A percentile compares a stretch with the other conserved stretches of the same genome.
These are phyloP conservation scores for Coniferiporia weirii DNA, from an alignment of 1,284 basidiomycete species.

Conservation along the genomic window DNA sequence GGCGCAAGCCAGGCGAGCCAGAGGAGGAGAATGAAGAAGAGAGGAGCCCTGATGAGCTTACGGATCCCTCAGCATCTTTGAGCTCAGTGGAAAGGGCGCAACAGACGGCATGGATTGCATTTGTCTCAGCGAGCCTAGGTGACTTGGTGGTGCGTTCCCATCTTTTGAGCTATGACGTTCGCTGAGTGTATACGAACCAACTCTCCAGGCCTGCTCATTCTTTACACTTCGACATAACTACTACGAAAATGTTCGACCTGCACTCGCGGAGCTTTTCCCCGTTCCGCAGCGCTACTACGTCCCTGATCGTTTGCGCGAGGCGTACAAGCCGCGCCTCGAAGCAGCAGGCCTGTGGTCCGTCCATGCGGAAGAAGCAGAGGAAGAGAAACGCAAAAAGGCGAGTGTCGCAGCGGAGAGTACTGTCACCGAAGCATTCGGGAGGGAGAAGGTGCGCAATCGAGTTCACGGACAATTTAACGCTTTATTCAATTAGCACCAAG, in stretches of 20 bases:
- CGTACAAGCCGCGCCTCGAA: slow-evolving; percentile 53
- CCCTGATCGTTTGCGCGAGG: slow-evolving; percentile 53
- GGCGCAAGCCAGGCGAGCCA: slow-evolving; percentile 30
- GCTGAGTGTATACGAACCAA: slow-evolving; percentile 19
- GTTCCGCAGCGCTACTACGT: slow-evolving; percentile 71
- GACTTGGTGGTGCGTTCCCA: slow-evolving; percentile 57
- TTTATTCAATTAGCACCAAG: slow-evolving; percentile 30
- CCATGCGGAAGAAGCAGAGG: slow-evolving; percentile 40
- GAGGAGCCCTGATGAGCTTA: slow-evolving; percentile 21
- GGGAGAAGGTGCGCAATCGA: slow-evolving; percentile 49
- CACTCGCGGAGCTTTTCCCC: slow-evolving; percentile 51
- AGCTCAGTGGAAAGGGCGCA: slow-evolving; percentile 43
- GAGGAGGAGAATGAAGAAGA: slow-evolving; percentile 5
- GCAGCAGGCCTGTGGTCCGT: slow-evolving; percentile 58
- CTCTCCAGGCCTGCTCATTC: slow-evolving; percentile 45
- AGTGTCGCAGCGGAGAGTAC: slow-evolving; percentile 34
- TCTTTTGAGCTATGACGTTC: neutral
- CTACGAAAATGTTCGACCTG: slow-evolving; percentile 45
- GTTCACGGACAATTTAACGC: neutral
- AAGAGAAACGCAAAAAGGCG: slow-evolving; percentile 26
- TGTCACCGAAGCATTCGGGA: slow-evolving; percentile 45
- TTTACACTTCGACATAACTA: slow-evolving; percentile 63
- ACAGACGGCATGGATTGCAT: slow-evolving; percentile 54
- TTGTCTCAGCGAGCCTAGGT: slow-evolving; percentile 61
- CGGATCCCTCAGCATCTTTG: slow-evolving; percentile 43